These are phyloP conservation scores for Ceratobasidium sp. DNA, from an alignment of 1,284 basidiomycete species.

Conservation along the genomic window DNA sequence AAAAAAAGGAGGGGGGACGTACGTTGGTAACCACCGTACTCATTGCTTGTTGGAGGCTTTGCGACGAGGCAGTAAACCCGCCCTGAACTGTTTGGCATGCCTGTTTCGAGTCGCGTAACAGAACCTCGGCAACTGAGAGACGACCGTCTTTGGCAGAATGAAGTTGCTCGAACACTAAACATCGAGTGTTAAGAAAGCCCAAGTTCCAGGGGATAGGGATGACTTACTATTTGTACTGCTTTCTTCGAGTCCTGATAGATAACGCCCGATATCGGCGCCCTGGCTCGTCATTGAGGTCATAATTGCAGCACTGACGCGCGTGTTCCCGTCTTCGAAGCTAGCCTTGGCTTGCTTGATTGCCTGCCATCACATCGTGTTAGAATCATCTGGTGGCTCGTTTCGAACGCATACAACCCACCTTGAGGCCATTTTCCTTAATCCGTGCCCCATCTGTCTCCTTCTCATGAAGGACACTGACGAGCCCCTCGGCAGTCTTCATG, in stretches of 20 bases:
- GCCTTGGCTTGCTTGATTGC: constrained; percentile 39
- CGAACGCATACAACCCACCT: constrained; percentile 63
- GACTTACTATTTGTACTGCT: constrained; percentile 65
- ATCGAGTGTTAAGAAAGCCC: background rate
- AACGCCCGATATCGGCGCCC: constrained; percentile 67
- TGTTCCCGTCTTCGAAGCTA: constrained; percentile 59
- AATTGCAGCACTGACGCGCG: constrained; percentile 63
- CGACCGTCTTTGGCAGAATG: constrained; percentile 75
- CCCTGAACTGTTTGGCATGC: constrained; percentile 56
- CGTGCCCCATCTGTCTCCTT: constrained; percentile 68
- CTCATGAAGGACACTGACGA: constrained; percentile 63
- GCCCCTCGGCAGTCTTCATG: constrained; percentile 60
- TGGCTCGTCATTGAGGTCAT: constrained; percentile 67
- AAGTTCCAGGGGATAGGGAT: background rate
- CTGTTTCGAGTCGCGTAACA: constrained; percentile 66
- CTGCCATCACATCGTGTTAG: constrained; percentile 24
- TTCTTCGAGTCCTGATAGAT: constrained; percentile 62
- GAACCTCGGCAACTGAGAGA: constrained; percentile 62
- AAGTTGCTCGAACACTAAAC: constrained; percentile 71
- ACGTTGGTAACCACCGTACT: constrained; percentile 67
- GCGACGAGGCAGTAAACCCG: constrained; percentile 60
- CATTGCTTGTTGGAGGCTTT: constrained; percentile 65
- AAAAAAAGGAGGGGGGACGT: constrained; percentile 48
- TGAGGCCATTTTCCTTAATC: constrained; percentile 69
- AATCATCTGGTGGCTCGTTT: background rate